A percentile compares a stretch with the other conserved stretches of the same genome.
These are phyloP conservation scores for Lactifluus subvellereus DNA, from an alignment of 768 basidiomycete species.

Conservation along the genomic window DNA sequence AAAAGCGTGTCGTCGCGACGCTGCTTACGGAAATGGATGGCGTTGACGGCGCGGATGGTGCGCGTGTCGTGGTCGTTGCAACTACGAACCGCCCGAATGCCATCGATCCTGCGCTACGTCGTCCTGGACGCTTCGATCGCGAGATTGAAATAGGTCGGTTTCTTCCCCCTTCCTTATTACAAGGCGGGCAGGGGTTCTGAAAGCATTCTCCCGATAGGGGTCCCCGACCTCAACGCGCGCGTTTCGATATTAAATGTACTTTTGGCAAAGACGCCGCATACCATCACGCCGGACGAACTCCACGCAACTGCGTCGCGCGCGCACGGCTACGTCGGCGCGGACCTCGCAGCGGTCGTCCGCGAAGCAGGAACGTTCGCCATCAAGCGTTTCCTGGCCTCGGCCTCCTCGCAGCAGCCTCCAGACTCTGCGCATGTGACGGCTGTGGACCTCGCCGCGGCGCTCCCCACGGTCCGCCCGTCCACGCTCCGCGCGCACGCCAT, in stretches of 20 bases:
- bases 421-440: conserved; percentile 35
- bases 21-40: conserved; percentile 94
- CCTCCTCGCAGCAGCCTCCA: conserved; percentile 23
- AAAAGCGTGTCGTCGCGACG: conserved; percentile 92
- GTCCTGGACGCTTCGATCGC: conserved; percentile 88
- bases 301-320: conserved; percentile 65
- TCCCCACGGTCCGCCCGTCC: conserved; percentile 81
- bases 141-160: conserved; percentile 88
- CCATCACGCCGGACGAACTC: conserved; percentile 55
- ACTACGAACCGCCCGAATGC: conserved; percentile 95
- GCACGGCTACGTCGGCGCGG: conserved; percentile 97
- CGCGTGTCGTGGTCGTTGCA: conserved; percentile 86
- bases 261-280: conserved; percentile 73
- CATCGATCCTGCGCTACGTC: conserved; percentile 85
- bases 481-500: conserved; percentile 92
- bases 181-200: not conserved
- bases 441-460: conserved; percentile 62
- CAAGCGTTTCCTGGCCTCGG: conserved; percentile 60
- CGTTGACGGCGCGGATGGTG: conserved; percentile 49
- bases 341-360: conserved; percentile 85
- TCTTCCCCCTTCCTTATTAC: not conserved
- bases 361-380: conserved; percentile 91
- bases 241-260: conserved; percentile 83
- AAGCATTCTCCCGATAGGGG: conserved; percentile 42
- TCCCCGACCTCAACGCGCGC: conserved; percentile 84